Conservation (phyloP, 2,329 filamentous ascomycete species). For the Scedosporium aurantiacum region DNA sequence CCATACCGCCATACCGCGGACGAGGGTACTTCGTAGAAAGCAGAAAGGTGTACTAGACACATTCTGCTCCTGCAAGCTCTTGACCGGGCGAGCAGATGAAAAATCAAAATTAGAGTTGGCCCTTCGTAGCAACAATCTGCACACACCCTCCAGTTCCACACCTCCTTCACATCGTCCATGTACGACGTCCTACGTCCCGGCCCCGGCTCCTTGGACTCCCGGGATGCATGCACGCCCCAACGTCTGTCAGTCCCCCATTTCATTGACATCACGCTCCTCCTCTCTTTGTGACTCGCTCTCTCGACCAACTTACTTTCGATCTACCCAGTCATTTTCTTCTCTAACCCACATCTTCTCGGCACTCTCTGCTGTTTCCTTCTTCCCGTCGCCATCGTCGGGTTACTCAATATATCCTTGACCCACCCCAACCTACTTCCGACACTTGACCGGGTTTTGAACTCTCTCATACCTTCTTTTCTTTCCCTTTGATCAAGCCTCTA, state of each 20-base stretch:
- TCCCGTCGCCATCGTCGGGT: background rate
- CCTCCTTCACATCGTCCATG: background rate
- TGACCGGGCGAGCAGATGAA: background rate
- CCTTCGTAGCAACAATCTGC: background rate
- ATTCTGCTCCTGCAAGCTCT: background rate
- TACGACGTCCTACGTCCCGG: background rate
- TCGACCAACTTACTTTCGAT: background rate
- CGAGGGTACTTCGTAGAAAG: no score
- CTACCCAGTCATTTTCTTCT: background rate
- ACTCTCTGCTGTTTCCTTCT: background rate
- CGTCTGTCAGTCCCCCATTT: background rate
- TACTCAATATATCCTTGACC: constrained; percentile 5
- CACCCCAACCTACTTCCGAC: background rate
- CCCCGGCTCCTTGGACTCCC: background rate
- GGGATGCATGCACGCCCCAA: background rate
- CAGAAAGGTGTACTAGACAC: no score
- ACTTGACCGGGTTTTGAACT: constrained; percentile 6
- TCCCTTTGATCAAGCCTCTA: background rate
- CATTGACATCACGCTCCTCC: background rate
- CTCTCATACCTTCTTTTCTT: background rate
- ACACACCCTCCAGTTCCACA: background rate
- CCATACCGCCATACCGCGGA: background rate
- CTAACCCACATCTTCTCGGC: background rate
- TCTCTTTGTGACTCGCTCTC: background rate
- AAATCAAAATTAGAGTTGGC: background rate